Evolutionary conservation across 2,329 filamentous ascomycete genomes (phyloP).

Genomic region (Colletotrichum tabaci): DNA sequence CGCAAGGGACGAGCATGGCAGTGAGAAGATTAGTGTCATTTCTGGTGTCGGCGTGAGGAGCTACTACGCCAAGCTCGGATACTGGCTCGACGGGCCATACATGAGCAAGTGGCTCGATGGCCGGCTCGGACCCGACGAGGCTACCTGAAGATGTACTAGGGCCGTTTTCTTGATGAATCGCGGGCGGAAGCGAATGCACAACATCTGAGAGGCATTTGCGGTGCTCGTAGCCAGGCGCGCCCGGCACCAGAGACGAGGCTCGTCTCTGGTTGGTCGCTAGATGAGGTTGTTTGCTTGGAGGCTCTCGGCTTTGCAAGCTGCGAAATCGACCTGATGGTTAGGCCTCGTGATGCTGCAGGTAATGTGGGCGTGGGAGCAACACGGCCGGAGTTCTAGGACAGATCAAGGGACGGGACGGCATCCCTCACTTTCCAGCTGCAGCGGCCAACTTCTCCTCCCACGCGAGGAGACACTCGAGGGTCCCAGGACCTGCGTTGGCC

Average conservation of each 20-base stretch:
- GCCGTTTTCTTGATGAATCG: neutral
- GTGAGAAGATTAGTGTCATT: constrained; percentile 95
- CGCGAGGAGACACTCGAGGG: constrained; percentile 66
- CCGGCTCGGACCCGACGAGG: constrained; percentile 46
- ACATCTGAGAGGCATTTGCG: neutral
- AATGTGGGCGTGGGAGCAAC: neutral
- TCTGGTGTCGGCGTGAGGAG: constrained; percentile 97
- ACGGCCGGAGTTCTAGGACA: neutral
- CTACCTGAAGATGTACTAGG: constrained; percentile 13
- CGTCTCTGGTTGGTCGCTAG: neutral
- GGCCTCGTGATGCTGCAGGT: neutral
- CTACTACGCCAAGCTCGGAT: constrained; percentile 94
- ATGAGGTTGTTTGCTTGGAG: neutral
- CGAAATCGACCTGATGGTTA: neutral
- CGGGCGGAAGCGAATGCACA: neutral
- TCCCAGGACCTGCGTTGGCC: constrained; percentile 63
- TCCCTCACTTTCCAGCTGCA: neutral
- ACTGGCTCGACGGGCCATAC: constrained; percentile 93
- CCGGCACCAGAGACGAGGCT: constrained; percentile 1
- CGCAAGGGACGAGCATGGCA: constrained; percentile 93
- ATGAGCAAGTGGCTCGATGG: constrained; percentile 78
- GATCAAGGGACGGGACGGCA: neutral
- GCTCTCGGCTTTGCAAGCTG: neutral
- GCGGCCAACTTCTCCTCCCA: constrained; percentile 54
- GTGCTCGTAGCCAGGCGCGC: neutral